Evolutionary conservation across 2,329 filamentous ascomycete genomes (phyloP).

Genomic region (Biscogniauxia mediterranea): DNA sequence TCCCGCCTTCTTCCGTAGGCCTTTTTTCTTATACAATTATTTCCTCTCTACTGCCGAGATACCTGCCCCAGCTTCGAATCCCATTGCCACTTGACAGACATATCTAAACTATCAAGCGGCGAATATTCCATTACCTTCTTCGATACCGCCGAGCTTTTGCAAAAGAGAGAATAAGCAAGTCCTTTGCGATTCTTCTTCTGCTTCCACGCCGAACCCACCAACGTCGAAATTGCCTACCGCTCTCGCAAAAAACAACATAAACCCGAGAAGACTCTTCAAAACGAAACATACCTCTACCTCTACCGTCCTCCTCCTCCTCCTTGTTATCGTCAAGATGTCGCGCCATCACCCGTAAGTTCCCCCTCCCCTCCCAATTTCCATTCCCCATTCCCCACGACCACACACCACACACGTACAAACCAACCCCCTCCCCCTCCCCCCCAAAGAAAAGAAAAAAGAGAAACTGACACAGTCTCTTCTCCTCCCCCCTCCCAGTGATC

Average conservation of each 20-base stretch:
- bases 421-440: slow-evolving; percentile 24
- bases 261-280: background rate
- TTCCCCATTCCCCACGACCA: slow-evolving; percentile 11
- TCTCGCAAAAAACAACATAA: background rate
- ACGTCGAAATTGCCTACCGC: background rate
- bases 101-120: background rate
- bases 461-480: no score
- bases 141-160: background rate
- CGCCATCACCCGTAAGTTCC: slow-evolving; percentile 33
- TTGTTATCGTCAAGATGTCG: slow-evolving; percentile 23
- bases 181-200: background rate
- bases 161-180: background rate
- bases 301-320: background rate
- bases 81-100: background rate
- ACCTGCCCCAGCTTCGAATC: background rate
- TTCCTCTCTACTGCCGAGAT: background rate
- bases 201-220: background rate
- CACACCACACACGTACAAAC: slow-evolving; percentile 13
- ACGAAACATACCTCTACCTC: background rate
- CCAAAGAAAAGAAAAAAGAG: no score
- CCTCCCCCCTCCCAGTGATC: no score
- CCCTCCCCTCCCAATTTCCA: slow-evolving; percentile 31
- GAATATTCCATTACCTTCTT: background rate
- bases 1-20: background rate
- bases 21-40: no score